phyloP scores from a whole-genome alignment of 2,329 filamentous ascomycete species.

The Scytalidium sp. region DNA sequence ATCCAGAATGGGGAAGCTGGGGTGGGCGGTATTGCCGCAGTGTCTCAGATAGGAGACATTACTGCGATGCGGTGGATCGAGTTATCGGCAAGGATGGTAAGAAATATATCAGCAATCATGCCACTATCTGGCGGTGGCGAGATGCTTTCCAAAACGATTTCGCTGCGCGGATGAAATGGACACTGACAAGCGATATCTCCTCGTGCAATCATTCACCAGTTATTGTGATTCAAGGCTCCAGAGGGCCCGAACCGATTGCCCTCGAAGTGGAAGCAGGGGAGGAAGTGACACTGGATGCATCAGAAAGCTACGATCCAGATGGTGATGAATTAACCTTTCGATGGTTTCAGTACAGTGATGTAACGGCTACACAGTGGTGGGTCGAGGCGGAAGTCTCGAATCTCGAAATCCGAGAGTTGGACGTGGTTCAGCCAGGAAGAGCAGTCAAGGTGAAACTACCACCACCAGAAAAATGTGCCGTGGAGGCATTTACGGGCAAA shows the following conservation, averaged over 20 bases:
- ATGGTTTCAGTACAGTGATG: constrained; percentile 46
- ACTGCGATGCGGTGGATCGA: constrained; percentile 26
- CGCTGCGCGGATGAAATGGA: constrained; percentile 39
- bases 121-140: constrained; percentile 40
- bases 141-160: constrained; percentile 39
- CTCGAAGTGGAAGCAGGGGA: constrained; percentile 32
- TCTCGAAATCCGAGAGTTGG: constrained; percentile 25
- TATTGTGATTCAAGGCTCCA: constrained; percentile 1
- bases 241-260: constrained; percentile 31
- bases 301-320: constrained; percentile 44
- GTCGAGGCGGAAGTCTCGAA: constrained; percentile 37
- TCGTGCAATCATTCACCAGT: neutral
- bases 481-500: constrained; percentile 31
- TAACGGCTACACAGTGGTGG: constrained; percentile 39
- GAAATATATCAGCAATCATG: constrained; percentile 26
- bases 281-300: constrained; percentile 39
- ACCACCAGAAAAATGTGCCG: constrained; percentile 37
- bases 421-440: constrained; percentile 21
- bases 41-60: constrained; percentile 4
- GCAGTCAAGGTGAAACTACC: constrained; percentile 36
- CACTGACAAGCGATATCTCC: constrained; percentile 4
- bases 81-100: constrained; percentile 26
- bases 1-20: constrained; percentile 46
- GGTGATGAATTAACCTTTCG: constrained; percentile 39
- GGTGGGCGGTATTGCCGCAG: constrained; percentile 40